Conservation (phyloP, 805 yeast genomes). For the Ogataea ramenticola region DNA sequence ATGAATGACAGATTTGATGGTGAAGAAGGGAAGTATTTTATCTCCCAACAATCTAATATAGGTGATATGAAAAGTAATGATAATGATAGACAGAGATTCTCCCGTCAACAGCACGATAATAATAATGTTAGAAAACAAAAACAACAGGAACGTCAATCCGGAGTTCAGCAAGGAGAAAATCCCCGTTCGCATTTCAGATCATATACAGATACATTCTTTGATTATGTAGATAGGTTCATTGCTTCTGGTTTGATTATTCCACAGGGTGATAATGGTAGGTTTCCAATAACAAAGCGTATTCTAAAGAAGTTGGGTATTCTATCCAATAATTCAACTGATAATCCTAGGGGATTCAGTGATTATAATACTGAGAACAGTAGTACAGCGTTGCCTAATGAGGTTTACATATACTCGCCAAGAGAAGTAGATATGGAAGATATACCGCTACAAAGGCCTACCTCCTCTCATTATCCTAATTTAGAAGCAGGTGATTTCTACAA, state of each 20-base stretch:
- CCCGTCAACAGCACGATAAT: not conserved
- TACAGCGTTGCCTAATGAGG: constrained; percentile 24
- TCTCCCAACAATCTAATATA: not conserved
- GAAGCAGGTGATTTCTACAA: not conserved
- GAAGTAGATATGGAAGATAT: constrained; percentile 32
- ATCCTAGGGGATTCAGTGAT: too few relatives aligned
- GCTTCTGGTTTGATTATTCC: constrained; percentile 55
- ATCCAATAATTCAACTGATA: too few relatives aligned
- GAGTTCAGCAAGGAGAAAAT: too few relatives aligned
- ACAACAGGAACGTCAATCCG: not conserved
- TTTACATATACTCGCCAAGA: constrained; percentile 35
- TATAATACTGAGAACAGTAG: constrained; percentile 7
- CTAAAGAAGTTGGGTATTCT: too few relatives aligned
- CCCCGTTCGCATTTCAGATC: not conserved
- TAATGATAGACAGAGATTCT: too few relatives aligned
- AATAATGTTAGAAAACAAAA: not conserved
- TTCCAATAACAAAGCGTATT: not conserved
- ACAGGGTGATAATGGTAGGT: not conserved
- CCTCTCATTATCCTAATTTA: not conserved
- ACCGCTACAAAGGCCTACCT: not conserved
- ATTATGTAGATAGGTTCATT: constrained; percentile 44
- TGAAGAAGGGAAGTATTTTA: not conserved
- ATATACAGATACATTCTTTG: constrained; percentile 17
- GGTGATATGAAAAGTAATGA: too few relatives aligned
- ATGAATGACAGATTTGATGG: not conserved